A percentile compares a stretch with the other conserved stretches of the same genome.
These are phyloP conservation scores for Boechera retrofracta DNA, from an alignment of 345 rosid species.

Conservation along the genomic window DNA sequence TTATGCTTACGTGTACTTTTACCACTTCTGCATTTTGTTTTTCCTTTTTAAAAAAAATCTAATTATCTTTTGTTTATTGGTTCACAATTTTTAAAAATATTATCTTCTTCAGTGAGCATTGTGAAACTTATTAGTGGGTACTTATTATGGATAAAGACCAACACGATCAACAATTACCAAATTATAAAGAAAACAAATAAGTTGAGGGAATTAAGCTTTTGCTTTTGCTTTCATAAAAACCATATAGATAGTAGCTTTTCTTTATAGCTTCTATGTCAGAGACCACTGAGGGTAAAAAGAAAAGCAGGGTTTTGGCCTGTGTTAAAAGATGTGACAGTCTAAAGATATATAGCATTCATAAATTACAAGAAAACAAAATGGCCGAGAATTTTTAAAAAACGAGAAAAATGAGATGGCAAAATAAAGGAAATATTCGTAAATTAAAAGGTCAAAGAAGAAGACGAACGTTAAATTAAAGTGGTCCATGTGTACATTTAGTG, in stretches of 20 bases:
- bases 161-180: not conserved
- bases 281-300: slow-evolving; percentile 45
- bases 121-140: slow-evolving; percentile 5
- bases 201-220: slow-evolving; percentile 29
- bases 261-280: slow-evolving; percentile 45
- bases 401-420: not conserved
- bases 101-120: not conserved
- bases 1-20: slow-evolving; percentile 33
- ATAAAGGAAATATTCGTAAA: slow-evolving; percentile 19
- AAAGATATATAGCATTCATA: not conserved
- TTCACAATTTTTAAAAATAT: too few species aligned
- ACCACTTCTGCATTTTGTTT: too few species aligned
- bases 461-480: slow-evolving; percentile 23
- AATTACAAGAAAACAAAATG: not conserved
- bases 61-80: too few species aligned
- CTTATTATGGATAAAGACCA: slow-evolving; percentile 19
- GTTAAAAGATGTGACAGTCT: slow-evolving; percentile 49
- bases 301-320: slow-evolving; percentile 48
- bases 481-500: slow-evolving; percentile 33
- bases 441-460: slow-evolving; percentile 39
- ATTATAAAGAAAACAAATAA: slow-evolving; percentile 7
- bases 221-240: slow-evolving; percentile 41
- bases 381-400: not conserved
- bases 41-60: too few species aligned
- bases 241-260: slow-evolving; percentile 35